phyloP scores from a whole-genome alignment of 495 filamentous ascomycete species.

The Trichoderma asperelloides region DNA sequence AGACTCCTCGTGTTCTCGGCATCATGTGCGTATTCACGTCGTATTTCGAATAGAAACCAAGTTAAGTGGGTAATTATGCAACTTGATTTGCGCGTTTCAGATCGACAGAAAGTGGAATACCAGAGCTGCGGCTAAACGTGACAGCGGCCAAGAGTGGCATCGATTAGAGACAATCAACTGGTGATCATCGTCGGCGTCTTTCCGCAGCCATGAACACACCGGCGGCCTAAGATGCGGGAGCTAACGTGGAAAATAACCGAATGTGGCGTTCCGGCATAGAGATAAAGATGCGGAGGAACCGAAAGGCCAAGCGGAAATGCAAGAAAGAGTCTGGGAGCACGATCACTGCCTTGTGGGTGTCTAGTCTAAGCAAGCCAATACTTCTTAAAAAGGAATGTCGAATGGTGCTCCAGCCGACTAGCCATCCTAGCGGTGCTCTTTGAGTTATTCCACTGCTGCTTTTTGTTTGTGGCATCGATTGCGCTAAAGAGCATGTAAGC shows the following conservation, averaged over 20 bases:
- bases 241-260: background rate
- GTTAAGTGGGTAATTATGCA: too few relatives aligned
- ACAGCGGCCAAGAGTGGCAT: too few relatives aligned
- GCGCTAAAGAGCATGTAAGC: background rate
- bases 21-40: too few relatives aligned
- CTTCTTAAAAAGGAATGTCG: background rate
- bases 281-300: background rate
- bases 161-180: too few relatives aligned
- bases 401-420: too few relatives aligned
- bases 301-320: background rate
- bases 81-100: too few relatives aligned
- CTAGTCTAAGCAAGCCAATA: background rate
- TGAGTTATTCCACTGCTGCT: background rate
- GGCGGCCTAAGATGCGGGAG: background rate
- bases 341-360: background rate
- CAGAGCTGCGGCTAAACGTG: too few relatives aligned
- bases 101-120: too few relatives aligned
- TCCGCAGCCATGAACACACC: too few relatives aligned
- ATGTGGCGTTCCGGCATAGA: background rate
- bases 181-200: too few relatives aligned
- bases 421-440: background rate
- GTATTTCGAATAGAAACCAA: too few relatives aligned
- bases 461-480: background rate
- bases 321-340: background rate
- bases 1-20: too few relatives aligned